Conservation (phyloP, 768 basidiomycete genomes). For the Gyrodon lividus region DNA sequence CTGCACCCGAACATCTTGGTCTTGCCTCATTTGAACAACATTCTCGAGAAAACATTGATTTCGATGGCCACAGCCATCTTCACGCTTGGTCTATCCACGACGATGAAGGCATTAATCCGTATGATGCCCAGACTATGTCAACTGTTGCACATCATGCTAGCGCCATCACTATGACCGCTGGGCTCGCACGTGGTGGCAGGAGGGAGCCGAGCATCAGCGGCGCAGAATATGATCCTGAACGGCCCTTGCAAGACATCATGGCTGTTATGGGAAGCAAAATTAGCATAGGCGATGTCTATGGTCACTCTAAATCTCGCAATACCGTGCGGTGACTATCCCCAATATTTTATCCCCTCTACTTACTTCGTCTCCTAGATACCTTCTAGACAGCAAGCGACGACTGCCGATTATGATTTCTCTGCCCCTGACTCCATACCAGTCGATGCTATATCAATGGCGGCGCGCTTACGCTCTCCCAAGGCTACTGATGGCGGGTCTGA, state of each 20-base stretch:
- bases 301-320: conserved; percentile 47
- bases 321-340: conserved; percentile 36
- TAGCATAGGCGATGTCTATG: conserved; percentile 54
- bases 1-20: conserved; percentile 56
- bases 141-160: conserved; percentile 90
- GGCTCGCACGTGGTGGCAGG: conserved; percentile 52
- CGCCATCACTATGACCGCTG: conserved; percentile 81
- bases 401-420: conserved; percentile 62
- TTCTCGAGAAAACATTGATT: conserved; percentile 55
- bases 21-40: conserved; percentile 61
- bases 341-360: conserved; percentile 28
- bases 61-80: conserved; percentile 47
- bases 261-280: conserved; percentile 56
- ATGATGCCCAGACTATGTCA: conserved; percentile 68
- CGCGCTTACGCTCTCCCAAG: conserved; percentile 46
- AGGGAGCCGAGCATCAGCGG: conserved; percentile 66
- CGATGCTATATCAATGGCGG: conserved; percentile 36
- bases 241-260: conserved; percentile 72
- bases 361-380: conserved; percentile 58
- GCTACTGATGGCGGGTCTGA: conserved; percentile 49
- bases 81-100: conserved; percentile 63
- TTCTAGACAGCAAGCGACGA: conserved; percentile 58
- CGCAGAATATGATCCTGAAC: conserved; percentile 84
- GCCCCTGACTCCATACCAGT: conserved; percentile 48
- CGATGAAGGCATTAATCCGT: conserved; percentile 67